Evolutionary conservation across 352 stramenopile species (phyloP).

Genomic region (Thalassiosira livingstoniorum): DNA sequence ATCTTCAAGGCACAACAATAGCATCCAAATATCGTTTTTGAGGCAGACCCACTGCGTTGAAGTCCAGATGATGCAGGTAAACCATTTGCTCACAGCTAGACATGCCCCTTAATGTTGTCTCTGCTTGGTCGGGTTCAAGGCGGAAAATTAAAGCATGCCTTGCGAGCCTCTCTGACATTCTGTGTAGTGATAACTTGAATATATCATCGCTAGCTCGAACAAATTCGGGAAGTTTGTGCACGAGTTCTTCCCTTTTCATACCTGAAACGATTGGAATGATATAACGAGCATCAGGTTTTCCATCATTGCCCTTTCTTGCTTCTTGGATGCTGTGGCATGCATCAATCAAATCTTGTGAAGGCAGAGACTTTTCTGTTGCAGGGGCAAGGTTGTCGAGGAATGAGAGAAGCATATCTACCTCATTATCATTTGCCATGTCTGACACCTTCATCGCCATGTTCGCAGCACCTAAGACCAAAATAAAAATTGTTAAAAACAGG

Average conservation of each 20-base stretch:
- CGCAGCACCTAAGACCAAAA: constrained; percentile 44
- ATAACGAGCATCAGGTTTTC: constrained; percentile 72
- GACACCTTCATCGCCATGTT: constrained; percentile 75
- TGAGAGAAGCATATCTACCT: constrained; percentile 72
- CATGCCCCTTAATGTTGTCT: constrained; percentile 73
- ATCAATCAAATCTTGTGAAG: constrained; percentile 80
- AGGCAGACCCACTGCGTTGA: constrained; percentile 71
- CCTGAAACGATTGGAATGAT: constrained; percentile 79
- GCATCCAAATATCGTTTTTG: constrained; percentile 83
- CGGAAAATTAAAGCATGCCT: constrained; percentile 75
- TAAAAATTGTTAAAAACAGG: not conserved
- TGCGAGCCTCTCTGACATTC: constrained; percentile 75
- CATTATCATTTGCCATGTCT: constrained; percentile 61
- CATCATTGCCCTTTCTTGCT: constrained; percentile 57
- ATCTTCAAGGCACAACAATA: constrained; percentile 80
- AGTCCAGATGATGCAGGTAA: constrained; percentile 81
- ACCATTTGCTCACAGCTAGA: constrained; percentile 82
- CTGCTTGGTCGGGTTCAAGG: constrained; percentile 70
- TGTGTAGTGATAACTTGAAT: constrained; percentile 68
- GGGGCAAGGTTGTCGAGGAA: constrained; percentile 81
- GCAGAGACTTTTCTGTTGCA: constrained; percentile 55
- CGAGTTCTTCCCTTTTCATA: constrained; percentile 76
- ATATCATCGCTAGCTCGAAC: constrained; percentile 74
- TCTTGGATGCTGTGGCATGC: constrained; percentile 83
- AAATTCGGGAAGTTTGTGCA: constrained; percentile 74